A percentile compares a stretch with the other conserved stretches of the same genome.
Conservation (phyloP, 495 filamentous ascomycete genomes). For the Trichoderma orchidacearum region DNA sequence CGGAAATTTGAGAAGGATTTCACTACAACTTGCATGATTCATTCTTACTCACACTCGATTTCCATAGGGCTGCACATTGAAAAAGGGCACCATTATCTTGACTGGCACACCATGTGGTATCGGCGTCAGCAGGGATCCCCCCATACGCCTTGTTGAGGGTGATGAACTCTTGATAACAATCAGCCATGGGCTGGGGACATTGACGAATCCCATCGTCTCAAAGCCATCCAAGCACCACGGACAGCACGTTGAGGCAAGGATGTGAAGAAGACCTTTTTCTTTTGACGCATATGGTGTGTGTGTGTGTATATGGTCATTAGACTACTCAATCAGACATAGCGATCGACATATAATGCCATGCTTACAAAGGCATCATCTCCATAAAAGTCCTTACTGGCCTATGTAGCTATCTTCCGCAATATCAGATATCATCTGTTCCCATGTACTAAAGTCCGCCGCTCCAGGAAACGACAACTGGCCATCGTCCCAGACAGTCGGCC, state of each 20-base stretch:
- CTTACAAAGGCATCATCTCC: too few relatives aligned
- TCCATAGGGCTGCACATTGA: background rate
- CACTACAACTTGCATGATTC: too few relatives aligned
- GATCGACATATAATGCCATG: too few relatives aligned
- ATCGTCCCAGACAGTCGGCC: background rate
- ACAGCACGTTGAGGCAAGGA: background rate
- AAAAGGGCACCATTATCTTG: background rate
- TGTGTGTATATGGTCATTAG: background rate
- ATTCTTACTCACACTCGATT: too few relatives aligned
- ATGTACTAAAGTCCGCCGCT: background rate
- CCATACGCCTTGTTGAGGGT: background rate
- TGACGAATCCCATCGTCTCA: background rate
- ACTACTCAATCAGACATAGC: too few relatives aligned
- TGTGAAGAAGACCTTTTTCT: too few relatives aligned
- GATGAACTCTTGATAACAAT: background rate
- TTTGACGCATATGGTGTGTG: background rate
- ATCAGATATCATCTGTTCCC: background rate
- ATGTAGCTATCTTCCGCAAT: background rate
- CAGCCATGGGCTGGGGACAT: background rate
- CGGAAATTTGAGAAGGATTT: too few relatives aligned
- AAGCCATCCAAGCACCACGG: background rate
- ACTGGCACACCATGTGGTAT: background rate
- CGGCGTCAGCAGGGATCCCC: background rate
- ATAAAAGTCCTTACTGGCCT: background rate
- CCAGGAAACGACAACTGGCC: background rate